A percentile compares a stretch with the other conserved stretches of the same genome.
phyloP scores from a whole-genome alignment of 768 basidiomycete species.

The Pleurotus citrinopileatus region DNA sequence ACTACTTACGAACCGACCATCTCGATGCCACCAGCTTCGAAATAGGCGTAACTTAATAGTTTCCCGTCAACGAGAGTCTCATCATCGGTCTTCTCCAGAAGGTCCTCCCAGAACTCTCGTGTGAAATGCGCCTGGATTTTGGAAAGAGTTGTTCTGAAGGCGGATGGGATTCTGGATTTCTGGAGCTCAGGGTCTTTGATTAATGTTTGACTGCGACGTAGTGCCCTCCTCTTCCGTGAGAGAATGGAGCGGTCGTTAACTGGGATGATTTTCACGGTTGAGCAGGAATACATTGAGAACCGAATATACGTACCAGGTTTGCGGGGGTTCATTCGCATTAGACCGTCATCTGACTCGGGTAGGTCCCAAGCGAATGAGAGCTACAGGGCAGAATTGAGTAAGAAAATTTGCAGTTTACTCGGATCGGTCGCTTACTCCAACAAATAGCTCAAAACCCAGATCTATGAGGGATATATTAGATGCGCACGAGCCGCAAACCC shows the following conservation, averaged over 20 bases:
- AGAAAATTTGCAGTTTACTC: not conserved
- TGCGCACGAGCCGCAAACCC: not conserved
- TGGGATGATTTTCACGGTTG: slow-evolving; percentile 15
- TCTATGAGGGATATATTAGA: slow-evolving; percentile 38
- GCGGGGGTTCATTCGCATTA: slow-evolving; percentile 66
- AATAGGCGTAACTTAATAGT: slow-evolving; percentile 63
- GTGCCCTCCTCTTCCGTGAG: slow-evolving; percentile 52
- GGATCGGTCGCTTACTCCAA: slow-evolving; percentile 45
- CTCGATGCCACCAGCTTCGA: slow-evolving; percentile 66
- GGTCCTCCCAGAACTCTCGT: slow-evolving; percentile 56
- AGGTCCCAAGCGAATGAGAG: slow-evolving; percentile 74
- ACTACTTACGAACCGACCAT: slow-evolving; percentile 47
- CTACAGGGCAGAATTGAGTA: slow-evolving; percentile 22
- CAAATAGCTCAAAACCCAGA: slow-evolving; percentile 68
- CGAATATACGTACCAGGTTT: slow-evolving; percentile 47
- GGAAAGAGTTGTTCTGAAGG: slow-evolving; percentile 30
- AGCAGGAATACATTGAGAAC: not conserved
- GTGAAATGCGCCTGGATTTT: slow-evolving; percentile 54
- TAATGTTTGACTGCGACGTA: slow-evolving; percentile 54
- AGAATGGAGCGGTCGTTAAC: slow-evolving; percentile 56
- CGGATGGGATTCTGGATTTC: slow-evolving; percentile 39
- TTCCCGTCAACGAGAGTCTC: slow-evolving; percentile 62
- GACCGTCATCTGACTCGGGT: slow-evolving; percentile 59
- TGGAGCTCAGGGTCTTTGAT: slow-evolving; percentile 52
- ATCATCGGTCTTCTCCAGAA: slow-evolving; percentile 47